Conservation (phyloP, 1,284 basidiomycete species). For the Agroathelia rolfsii region DNA sequence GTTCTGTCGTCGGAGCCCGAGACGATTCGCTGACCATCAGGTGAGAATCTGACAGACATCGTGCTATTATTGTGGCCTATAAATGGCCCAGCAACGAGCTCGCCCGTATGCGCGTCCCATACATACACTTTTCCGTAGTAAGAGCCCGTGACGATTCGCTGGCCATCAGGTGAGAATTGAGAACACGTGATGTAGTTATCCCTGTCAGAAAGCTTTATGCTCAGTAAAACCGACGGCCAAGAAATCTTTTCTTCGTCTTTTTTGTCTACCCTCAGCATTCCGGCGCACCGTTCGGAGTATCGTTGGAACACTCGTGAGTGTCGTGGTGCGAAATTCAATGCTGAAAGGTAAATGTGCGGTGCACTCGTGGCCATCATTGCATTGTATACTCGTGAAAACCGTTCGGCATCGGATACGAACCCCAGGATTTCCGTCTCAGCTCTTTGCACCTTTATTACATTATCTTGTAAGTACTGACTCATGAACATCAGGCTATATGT, state of each 20-base stretch:
- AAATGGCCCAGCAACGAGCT: no score
- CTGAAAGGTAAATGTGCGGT: constrained; percentile 30
- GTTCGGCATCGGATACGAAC: constrained; percentile 18
- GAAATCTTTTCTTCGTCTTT: background rate
- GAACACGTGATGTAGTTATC: no score
- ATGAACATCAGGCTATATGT: no score
- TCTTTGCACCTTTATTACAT: constrained; percentile 5
- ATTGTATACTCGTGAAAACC: constrained; percentile 22
- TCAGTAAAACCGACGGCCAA: no score
- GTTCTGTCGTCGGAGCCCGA: no score
- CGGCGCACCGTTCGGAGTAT: constrained; percentile 10
- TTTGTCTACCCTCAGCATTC: constrained; percentile 3
- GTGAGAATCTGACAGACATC: no score
- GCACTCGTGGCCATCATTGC: constrained; percentile 21
- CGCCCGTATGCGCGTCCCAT: constrained; percentile 16
- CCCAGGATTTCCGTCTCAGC: constrained; percentile 7
- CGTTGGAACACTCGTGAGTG: constrained; percentile 11
- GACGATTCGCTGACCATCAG: no score
- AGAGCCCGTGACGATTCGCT: constrained; percentile 13
- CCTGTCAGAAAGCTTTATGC: constrained; percentile 3
- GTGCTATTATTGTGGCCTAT: no score
- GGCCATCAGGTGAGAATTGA: constrained; percentile 13
- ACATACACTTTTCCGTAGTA: constrained; percentile 11
- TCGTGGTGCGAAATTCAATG: constrained; percentile 23
- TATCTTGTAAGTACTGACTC: constrained; percentile 3